Base-by-base conservation (phyloP, 2,329 filamentous ascomycete genomes). In the Xylaria arbuscula region DNA sequence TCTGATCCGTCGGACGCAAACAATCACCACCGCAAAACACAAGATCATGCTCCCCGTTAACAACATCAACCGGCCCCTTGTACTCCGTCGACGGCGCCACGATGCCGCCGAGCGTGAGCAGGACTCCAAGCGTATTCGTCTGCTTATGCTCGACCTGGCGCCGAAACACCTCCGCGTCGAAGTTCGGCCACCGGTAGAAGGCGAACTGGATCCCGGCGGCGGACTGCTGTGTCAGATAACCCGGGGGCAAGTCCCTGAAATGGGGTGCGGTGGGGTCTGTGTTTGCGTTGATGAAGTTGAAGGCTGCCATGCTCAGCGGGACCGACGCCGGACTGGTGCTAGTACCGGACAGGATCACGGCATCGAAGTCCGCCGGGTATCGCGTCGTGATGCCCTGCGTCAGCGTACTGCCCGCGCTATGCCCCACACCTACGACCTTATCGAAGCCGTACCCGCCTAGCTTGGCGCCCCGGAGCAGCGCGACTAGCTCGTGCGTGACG, bases 341-440 rank as follows among this genome's bases (percentile, higher is more conserved):
- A 72, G 78, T 79, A 34, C 81, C 81, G 1, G 80, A 80, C 9
- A 83, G 70, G 62, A 81, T 76, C 24, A 79, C 73, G 48, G 77
- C 81, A 70, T 81, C 76, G 58, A 80, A 73, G 47, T 75, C 75
- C 22, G 58, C 38, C 1, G 79, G 80, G 70, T 80, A 77, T 50
- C 74, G 68, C 24, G 75, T 72, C 0, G 78, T 77, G 45, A 80
- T 68, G 45, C 67, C 77, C 69, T 78, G 73, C 13, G 76, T 78
- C 62, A 81, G 69, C 60, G 78, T 75, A 62, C 75, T 76, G 57
- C 81, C 80, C 64, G 78, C 78, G 24, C 77, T 80, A 69, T 83
- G 82, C 13, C 80, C 81, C 11, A 80, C 77, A 15, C 78, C 80
- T 13, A 82, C 74, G 34, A 83, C 76, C 6, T 77, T 77, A 24